Conservation (phyloP, 495 filamentous ascomycete species). For the Venustampulla echinocandica region DNA sequence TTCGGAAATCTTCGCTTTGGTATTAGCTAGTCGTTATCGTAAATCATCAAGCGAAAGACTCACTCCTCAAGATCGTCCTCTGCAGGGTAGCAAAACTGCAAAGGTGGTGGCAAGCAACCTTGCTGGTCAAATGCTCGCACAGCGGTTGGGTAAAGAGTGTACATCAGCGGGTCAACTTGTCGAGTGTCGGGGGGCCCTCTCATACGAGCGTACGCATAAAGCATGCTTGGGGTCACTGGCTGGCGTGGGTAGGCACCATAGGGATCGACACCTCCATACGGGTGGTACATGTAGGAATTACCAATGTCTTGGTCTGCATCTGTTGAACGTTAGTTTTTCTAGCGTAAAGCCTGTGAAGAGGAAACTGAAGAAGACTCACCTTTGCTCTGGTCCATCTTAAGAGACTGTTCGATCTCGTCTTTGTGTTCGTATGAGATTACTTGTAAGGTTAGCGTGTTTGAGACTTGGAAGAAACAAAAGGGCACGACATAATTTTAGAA, state of each 20-base stretch:
- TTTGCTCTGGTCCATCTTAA: background rate
- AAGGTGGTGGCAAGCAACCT: background rate
- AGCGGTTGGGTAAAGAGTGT: constrained; percentile 4
- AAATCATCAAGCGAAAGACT: background rate
- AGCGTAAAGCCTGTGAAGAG: background rate
- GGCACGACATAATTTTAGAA: too few relatives aligned
- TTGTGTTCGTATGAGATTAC: too few relatives aligned
- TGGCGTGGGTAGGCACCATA: constrained; percentile 2
- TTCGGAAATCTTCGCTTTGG: constrained; percentile 2
- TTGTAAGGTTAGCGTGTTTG: too few relatives aligned
- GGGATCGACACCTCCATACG: background rate
- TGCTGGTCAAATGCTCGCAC: background rate
- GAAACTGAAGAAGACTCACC: background rate
- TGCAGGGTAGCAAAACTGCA: background rate
- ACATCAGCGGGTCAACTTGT: constrained; percentile 8
- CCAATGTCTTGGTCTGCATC: background rate
- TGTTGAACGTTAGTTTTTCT: background rate
- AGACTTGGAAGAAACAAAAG: too few relatives aligned
- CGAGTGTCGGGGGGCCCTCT: background rate
- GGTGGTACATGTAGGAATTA: background rate
- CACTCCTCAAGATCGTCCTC: constrained; percentile 3
- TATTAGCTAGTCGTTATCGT: background rate
- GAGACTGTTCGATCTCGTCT: too few relatives aligned
- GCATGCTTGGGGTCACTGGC: constrained; percentile 10
- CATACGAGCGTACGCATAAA: constrained; percentile 14